These are phyloP conservation scores for Gillenia trifoliata DNA, from an alignment of 306 rosid species.

Conservation along the genomic window DNA sequence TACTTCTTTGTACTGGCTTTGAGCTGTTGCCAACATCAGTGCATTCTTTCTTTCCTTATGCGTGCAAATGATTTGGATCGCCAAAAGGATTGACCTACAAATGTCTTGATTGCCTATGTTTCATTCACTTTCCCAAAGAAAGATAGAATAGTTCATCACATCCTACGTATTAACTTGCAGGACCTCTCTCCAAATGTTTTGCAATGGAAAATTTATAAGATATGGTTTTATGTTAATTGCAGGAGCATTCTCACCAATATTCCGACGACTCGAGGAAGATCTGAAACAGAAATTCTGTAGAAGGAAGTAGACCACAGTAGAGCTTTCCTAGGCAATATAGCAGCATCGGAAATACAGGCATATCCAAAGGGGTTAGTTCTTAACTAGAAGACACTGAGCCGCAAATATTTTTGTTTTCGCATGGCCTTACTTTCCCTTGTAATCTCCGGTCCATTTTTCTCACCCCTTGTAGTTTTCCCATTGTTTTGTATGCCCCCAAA, in stretches of 20 bases:
- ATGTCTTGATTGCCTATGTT: not conserved
- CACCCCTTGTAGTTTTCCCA: not conserved
- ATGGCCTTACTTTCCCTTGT: not conserved
- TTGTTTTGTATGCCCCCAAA: not conserved
- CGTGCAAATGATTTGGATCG: not conserved
- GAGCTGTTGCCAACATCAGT: not conserved
- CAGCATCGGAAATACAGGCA: not conserved
- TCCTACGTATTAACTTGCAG: not conserved
- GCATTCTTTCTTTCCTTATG: not conserved
- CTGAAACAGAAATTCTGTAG: conserved; percentile 47
- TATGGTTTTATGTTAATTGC: conserved; percentile 28
- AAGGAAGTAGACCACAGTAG: conserved; percentile 21
- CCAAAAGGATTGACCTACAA: not conserved
- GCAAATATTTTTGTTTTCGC: not conserved
- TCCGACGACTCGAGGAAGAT: conserved; percentile 54
- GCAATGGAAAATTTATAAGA: not conserved
- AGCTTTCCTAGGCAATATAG: not conserved
- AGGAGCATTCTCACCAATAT: conserved; percentile 54
- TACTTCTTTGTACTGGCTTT: not conserved
- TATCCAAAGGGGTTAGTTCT: conserved; percentile 1
- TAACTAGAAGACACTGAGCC: not conserved
- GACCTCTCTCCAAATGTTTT: too few species aligned
- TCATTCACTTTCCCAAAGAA: not conserved
- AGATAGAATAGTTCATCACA: not conserved
- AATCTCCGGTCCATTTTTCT: not conserved